Conservation (phyloP, 805 yeast species). For the Metschnikowia colocasiae region DNA sequence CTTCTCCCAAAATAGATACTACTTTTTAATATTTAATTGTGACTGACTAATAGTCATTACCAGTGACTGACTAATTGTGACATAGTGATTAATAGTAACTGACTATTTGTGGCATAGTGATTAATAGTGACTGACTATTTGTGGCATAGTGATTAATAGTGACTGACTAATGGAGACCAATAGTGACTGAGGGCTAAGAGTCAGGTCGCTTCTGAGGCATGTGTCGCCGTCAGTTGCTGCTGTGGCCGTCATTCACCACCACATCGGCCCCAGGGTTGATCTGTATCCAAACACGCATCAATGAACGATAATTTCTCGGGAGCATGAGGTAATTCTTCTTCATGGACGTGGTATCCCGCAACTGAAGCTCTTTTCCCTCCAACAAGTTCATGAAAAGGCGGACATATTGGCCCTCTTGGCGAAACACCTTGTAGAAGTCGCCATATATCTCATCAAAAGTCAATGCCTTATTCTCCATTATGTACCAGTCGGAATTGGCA, state of each 20-base stretch:
- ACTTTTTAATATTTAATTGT: neutral
- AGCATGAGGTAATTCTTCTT: slow-evolving; percentile 19
- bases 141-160: neutral
- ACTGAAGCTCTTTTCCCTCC: slow-evolving; percentile 14
- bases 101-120: neutral
- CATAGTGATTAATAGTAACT: neutral
- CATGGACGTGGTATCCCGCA: slow-evolving; percentile 13
- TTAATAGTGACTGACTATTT: neutral
- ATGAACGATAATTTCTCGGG: slow-evolving; percentile 11
- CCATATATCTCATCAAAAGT: slow-evolving; percentile 33
- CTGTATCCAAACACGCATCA: neutral
- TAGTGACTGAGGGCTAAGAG: too few relatives aligned
- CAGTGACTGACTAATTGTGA: neutral
- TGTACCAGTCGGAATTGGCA: slow-evolving; percentile 24
- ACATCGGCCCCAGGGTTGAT: neutral
- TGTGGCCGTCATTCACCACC: neutral
- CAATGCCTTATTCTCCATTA: slow-evolving; percentile 36
- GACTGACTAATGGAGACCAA: neutral
- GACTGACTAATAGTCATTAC: neutral
- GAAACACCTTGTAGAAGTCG: slow-evolving; percentile 23
- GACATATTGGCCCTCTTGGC: slow-evolving; percentile 17
- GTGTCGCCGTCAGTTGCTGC: neutral
- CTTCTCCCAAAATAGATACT: neutral
- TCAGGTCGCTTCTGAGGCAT: too few relatives aligned
- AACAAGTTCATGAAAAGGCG: slow-evolving; percentile 14